Evolutionary conservation across 768 basidiomycete species (phyloP).

Genomic region (Leucocoprinus sp.): DNA sequence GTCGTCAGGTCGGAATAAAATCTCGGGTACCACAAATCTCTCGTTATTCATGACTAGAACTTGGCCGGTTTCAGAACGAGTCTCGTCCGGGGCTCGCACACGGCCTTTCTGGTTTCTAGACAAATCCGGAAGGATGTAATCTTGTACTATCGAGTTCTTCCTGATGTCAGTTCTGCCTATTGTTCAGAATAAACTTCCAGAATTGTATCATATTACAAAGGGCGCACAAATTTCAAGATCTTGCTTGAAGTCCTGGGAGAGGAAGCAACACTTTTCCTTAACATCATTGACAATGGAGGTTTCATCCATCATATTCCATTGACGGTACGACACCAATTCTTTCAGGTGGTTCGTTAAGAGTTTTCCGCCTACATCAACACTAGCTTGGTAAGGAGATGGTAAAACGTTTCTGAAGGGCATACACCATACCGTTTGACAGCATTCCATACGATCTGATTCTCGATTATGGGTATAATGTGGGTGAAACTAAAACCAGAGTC

Average conservation of each 20-base stretch:
- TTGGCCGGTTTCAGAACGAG: constrained; percentile 48
- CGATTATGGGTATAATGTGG: constrained; percentile 79
- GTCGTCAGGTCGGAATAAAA: constrained; percentile 84
- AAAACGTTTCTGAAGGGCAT: constrained; percentile 11
- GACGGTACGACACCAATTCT: constrained; percentile 87
- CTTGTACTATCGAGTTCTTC: constrained; percentile 65
- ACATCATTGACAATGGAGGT: constrained; percentile 90
- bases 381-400: constrained; percentile 22
- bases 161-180: constrained; percentile 42
- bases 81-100: constrained; percentile 45
- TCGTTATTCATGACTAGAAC: constrained; percentile 87
- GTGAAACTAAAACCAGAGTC: constrained; percentile 95
- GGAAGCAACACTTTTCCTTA: constrained; percentile 87
- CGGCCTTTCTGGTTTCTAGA: constrained; percentile 55
- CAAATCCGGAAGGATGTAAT: constrained; percentile 89
- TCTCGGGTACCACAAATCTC: constrained; percentile 86
- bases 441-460: constrained; percentile 65
- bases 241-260: constrained; percentile 58
- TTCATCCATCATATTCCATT: constrained; percentile 99
- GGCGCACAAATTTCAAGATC: constrained; percentile 68
- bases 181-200: background rate
- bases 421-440: constrained; percentile 68
- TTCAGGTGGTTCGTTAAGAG: constrained; percentile 93
- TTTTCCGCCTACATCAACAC: constrained; percentile 94
- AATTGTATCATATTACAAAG: background rate